Conservation (phyloP, 768 basidiomycete genomes). For the Tulasnella sp. region DNA sequence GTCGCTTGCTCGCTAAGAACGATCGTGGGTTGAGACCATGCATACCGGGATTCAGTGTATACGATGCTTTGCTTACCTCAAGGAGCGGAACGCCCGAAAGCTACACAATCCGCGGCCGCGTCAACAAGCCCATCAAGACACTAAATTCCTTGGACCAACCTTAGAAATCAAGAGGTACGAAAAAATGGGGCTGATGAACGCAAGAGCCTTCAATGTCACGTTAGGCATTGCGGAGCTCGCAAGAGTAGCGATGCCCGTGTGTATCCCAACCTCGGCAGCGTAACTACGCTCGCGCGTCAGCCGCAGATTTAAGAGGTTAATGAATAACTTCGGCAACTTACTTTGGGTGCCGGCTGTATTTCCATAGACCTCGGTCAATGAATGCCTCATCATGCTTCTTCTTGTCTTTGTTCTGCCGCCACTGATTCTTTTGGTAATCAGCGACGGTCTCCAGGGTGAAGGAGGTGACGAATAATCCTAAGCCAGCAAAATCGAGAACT, state of each 20-base stretch:
- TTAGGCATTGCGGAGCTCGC: constrained; percentile 40
- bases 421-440: constrained; percentile 56
- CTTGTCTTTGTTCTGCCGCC: constrained; percentile 50
- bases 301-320: background rate
- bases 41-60: background rate
- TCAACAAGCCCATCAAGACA: background rate
- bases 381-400: constrained; percentile 66
- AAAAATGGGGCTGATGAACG: constrained; percentile 53
- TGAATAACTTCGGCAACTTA: constrained; percentile 30
- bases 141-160: constrained; percentile 32
- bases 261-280: constrained; percentile 62
- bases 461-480: constrained; percentile 48
- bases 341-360: constrained; percentile 65
- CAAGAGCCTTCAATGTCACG: constrained; percentile 13
- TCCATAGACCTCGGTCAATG: constrained; percentile 61
- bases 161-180: constrained; percentile 54
- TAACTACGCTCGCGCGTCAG: constrained; percentile 43
- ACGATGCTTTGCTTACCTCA: constrained; percentile 35
- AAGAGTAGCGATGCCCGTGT: constrained; percentile 57
- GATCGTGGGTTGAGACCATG: background rate
- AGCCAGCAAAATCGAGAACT: constrained; percentile 45
- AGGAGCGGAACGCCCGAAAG: constrained; percentile 65
- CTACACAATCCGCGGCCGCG: constrained; percentile 29
- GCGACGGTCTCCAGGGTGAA: constrained; percentile 56
- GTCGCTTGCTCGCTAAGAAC: constrained; percentile 37